A percentile compares a stretch with the other conserved stretches of the same genome.
Conservation (phyloP, 495 filamentous ascomycete species). For the Penicillium cataractarum region DNA sequence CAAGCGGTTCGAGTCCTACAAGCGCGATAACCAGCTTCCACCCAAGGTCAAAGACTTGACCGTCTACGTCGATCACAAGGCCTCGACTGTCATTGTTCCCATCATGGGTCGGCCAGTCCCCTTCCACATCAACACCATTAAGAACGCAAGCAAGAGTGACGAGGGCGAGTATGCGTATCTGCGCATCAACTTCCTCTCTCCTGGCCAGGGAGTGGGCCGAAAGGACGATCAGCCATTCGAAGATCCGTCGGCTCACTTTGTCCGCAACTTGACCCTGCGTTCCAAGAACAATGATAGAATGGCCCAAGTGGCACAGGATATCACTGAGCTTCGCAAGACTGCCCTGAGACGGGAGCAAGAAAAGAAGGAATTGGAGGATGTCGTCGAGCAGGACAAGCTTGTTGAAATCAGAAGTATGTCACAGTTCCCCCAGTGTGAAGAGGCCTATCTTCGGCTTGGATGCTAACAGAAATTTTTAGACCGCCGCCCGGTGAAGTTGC, state of each 20-base stretch:
- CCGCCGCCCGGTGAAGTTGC: slow-evolving; percentile 82
- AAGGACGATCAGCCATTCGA: slow-evolving; percentile 99
- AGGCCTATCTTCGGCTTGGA: background rate
- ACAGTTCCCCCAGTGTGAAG: background rate
- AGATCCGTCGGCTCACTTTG: slow-evolving; percentile 92
- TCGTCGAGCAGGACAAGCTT: slow-evolving; percentile 98
- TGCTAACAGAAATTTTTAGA: slow-evolving; percentile 49
- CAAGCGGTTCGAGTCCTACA: slow-evolving; percentile 98
- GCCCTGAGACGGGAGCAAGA: slow-evolving; percentile 90
- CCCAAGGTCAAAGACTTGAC: slow-evolving; percentile 77
- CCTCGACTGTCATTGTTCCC: slow-evolving; percentile 85
- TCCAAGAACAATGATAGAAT: slow-evolving; percentile 87
- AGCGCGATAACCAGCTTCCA: slow-evolving; percentile 94
- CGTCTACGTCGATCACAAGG: slow-evolving; percentile 89
- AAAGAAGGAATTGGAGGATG: slow-evolving; percentile 99
- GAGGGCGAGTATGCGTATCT: slow-evolving; percentile 94
- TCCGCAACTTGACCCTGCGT: slow-evolving; percentile 91
- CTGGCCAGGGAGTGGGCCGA: slow-evolving; percentile 94
- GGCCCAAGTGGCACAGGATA: slow-evolving; percentile 83
- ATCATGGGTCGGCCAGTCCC: slow-evolving; percentile 98
- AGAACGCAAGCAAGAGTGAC: slow-evolving; percentile 93
- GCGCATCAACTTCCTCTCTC: slow-evolving; percentile 95
- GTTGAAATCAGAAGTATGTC: slow-evolving; percentile 82
- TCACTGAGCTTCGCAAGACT: slow-evolving; percentile 91
- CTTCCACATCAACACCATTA: slow-evolving; percentile 99